Evolutionary conservation across 2,329 filamentous ascomycete genomes (phyloP).

Genomic region (Polychaeton citri): DNA sequence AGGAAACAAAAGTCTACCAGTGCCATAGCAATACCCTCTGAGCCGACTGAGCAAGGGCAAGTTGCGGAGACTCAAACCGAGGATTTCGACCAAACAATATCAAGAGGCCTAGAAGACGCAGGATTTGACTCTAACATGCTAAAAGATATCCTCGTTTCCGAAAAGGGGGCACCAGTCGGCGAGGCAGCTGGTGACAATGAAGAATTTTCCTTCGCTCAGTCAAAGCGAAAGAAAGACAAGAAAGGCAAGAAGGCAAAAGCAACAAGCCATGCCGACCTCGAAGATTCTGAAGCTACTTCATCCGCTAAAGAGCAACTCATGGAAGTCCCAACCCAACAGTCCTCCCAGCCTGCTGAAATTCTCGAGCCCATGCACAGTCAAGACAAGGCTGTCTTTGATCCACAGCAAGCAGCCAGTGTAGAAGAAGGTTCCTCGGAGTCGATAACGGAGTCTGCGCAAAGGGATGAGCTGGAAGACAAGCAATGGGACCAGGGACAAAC

Average conservation of each 20-base stretch:
- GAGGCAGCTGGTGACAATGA: conserved; percentile 12
- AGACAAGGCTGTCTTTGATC: too few species aligned
- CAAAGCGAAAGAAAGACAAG: conserved; percentile 32
- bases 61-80: conserved; percentile 7
- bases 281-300: too few species aligned
- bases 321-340: too few species aligned
- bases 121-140: conserved; percentile 22
- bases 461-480: neutral
- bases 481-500: neutral
- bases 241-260: conserved; percentile 31
- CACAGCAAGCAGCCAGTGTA: too few species aligned
- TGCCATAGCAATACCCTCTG: neutral
- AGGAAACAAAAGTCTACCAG: conserved; percentile 3
- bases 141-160: conserved; percentile 24
- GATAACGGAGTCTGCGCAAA: too few species aligned
- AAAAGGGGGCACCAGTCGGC: conserved; percentile 6
- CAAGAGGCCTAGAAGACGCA: conserved; percentile 20
- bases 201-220: conserved; percentile 21
- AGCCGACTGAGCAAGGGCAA: neutral
- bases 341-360: too few species aligned
- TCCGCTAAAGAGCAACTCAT: too few species aligned
- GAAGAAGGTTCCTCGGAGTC: too few species aligned
- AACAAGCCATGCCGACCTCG: too few species aligned
- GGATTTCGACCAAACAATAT: conserved; percentile 23
- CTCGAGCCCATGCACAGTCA: too few species aligned